phyloP scores from a whole-genome alignment of 1,284 basidiomycete genomes.

The Clitocybe nebularis region DNA sequence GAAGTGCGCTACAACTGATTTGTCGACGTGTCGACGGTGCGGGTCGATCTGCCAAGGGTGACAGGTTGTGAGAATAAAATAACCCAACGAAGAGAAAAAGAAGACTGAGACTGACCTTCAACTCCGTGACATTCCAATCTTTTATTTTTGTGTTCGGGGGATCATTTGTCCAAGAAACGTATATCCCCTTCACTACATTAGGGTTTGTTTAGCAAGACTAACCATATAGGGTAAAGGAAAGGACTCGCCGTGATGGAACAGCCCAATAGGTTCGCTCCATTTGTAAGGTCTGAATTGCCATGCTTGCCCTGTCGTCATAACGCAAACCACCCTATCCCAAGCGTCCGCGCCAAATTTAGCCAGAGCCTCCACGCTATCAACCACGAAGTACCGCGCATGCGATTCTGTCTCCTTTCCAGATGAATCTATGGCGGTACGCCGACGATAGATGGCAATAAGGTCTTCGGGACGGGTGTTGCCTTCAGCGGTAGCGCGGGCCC shows the following conservation, averaged over 20 bases:
- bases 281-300: constrained; percentile 98
- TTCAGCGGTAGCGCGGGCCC: constrained; percentile 60
- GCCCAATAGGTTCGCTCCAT: constrained; percentile 87
- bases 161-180: constrained; percentile 91
- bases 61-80: constrained; percentile 4
- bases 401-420: constrained; percentile 41
- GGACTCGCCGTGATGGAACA: constrained; percentile 87
- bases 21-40: constrained; percentile 90
- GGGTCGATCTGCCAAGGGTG: constrained; percentile 69
- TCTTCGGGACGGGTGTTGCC: constrained; percentile 81
- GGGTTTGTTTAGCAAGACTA: background rate
- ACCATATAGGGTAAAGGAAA: background rate
- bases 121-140: constrained; percentile 95
- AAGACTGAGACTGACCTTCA: constrained; percentile 59
- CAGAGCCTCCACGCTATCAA: constrained; percentile 91
- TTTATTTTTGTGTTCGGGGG: constrained; percentile 84
- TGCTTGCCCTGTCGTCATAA: constrained; percentile 94
- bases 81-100: constrained; percentile 5
- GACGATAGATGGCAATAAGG: constrained; percentile 79
- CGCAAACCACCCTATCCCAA: constrained; percentile 95
- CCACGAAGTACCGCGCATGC: constrained; percentile 65
- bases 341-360: constrained; percentile 88
- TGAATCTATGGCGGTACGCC: constrained; percentile 59
- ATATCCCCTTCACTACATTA: constrained; percentile 81
- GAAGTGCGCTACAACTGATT: constrained; percentile 91